These are phyloP conservation scores for Heterococcus sp. DNA, from an alignment of 108 stramenopile genomes.

Conservation along the genomic window DNA sequence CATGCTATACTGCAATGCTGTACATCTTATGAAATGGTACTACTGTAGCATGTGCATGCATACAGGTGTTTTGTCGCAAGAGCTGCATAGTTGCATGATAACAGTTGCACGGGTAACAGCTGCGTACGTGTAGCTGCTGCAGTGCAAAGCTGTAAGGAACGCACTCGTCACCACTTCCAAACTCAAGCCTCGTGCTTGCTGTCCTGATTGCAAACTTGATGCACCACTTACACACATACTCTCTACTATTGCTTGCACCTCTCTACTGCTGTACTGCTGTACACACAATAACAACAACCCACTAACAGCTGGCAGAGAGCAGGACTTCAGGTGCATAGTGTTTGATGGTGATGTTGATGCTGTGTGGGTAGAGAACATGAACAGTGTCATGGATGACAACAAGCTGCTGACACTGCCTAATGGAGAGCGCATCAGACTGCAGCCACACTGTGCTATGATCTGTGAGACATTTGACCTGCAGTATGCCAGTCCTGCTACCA, in stretches of 20 bases:
- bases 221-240: too few species aligned
- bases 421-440: slow-evolving; percentile 67
- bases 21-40: too few species aligned
- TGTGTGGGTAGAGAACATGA: slow-evolving; percentile 64
- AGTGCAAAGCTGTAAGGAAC: neutral
- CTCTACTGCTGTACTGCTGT: too few species aligned
- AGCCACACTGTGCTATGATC: slow-evolving; percentile 65
- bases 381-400: slow-evolving; percentile 71
- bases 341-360: slow-evolving; percentile 61
- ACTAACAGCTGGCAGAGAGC: slow-evolving; percentile 52
- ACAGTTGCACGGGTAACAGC: too few species aligned
- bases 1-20: too few species aligned
- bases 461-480: slow-evolving; percentile 68
- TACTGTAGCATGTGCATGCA: too few species aligned
- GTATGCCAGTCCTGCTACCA: slow-evolving; percentile 65
- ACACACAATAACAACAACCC: neutral
- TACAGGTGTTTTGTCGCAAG: too few species aligned
- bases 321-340: slow-evolving; percentile 63
- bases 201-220: too few species aligned
- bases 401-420: slow-evolving; percentile 65
- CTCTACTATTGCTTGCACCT: too few species aligned
- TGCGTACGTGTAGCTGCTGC: neutral
- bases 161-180: neutral
- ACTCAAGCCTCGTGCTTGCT: too few species aligned
- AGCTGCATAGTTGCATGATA: too few species aligned